A percentile compares a stretch with the other conserved stretches of the same genome.
Conservation (phyloP, 306 rosid genomes). For the Notholithocarpus densiflorus region DNA sequence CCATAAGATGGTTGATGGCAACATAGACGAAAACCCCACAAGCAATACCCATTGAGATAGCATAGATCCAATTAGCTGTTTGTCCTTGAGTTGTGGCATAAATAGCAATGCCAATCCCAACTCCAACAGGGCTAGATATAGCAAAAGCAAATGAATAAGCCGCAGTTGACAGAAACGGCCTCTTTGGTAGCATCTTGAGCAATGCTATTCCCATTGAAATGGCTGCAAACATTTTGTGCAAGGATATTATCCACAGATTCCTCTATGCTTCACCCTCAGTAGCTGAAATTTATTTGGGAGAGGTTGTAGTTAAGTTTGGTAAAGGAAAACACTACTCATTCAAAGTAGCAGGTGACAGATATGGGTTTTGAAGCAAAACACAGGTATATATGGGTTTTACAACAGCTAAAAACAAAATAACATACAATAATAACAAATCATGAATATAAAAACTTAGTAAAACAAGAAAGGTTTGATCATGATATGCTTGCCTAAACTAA, state of each 20-base stretch:
- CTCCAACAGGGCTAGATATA: slow-evolving; percentile 29
- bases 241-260: slow-evolving; percentile 72
- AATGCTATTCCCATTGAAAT: slow-evolving; percentile 77
- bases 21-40: slow-evolving; percentile 74
- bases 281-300: slow-evolving; percentile 22
- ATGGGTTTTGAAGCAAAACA: no score
- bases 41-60: slow-evolving; percentile 77
- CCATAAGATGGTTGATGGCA: slow-evolving; percentile 67
- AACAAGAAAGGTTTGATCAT: no score
- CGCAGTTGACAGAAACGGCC: slow-evolving; percentile 46
- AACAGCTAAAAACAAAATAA: no score
- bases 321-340: neutral
- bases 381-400: no score
- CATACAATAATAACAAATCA: no score
- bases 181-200: slow-evolving; percentile 65
- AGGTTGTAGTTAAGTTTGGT: neutral
- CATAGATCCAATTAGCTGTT: slow-evolving; percentile 65
- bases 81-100: slow-evolving; percentile 62
- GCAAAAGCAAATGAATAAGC: slow-evolving; percentile 50
- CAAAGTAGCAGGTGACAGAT: neutral
- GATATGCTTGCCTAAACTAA: no score
- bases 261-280: slow-evolving; percentile 71
- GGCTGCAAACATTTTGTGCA: slow-evolving; percentile 85
- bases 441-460: no score
- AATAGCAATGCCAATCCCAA: slow-evolving; percentile 77